Conservation (phyloP, 257 asterid genomes). For the Haberlea rhodopensis region DNA sequence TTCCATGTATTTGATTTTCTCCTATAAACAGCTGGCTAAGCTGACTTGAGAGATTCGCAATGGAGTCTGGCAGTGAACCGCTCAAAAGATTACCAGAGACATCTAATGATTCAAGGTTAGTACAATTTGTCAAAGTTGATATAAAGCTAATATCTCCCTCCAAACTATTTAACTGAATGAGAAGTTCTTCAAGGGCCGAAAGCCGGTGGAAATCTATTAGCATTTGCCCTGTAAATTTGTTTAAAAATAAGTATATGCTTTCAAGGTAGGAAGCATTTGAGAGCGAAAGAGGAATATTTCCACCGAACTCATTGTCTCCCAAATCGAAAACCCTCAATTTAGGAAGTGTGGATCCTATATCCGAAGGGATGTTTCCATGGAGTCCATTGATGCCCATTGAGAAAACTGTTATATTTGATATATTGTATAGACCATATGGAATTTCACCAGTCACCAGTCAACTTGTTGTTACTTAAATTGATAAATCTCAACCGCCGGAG, state of each 20-base stretch:
- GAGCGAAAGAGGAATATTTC: constrained; percentile 29
- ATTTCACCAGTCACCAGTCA: constrained; percentile 31
- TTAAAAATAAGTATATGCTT: constrained; percentile 12
- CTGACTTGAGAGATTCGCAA: constrained; percentile 32
- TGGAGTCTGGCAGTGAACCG: constrained; percentile 33
- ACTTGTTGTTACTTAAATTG: constrained; percentile 19
- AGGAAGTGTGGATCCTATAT: constrained; percentile 28
- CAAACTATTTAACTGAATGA: constrained; percentile 13
- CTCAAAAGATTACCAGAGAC: constrained; percentile 30
- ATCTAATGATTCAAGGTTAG: constrained; percentile 21
- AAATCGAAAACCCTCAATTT: constrained; percentile 22
- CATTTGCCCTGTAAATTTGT: constrained; percentile 30
- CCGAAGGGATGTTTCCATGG: constrained; percentile 29
- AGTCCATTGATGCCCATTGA: constrained; percentile 20
- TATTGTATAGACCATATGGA: constrained; percentile 32
- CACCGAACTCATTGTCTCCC: constrained; percentile 23
- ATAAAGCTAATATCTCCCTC: constrained; percentile 31
- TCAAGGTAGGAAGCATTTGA: constrained; percentile 32
- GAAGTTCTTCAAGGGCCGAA: constrained; percentile 20
- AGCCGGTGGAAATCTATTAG: constrained; percentile 25
- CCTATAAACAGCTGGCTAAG: constrained; percentile 23
- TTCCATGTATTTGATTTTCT: constrained; percentile 37
- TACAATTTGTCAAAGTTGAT: constrained; percentile 36
- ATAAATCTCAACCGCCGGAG: constrained; percentile 25
- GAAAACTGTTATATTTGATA: constrained; percentile 23